These are phyloP conservation scores for Mollisia scopiformis DNA, from an alignment of 2,329 filamentous ascomycete genomes.

Conservation along the genomic window DNA sequence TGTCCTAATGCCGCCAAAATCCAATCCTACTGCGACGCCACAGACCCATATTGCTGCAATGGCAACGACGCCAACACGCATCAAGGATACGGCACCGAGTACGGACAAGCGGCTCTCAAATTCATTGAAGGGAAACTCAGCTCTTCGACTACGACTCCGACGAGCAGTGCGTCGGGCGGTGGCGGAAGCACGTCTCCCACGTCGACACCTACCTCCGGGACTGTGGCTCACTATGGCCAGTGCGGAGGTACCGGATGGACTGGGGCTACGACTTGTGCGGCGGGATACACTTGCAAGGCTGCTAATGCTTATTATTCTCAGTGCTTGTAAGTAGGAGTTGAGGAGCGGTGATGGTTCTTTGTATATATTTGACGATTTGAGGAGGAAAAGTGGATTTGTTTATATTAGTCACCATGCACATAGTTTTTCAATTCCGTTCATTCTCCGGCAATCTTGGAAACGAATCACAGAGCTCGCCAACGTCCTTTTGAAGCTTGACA, in stretches of 20 bases:
- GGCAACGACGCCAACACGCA: constrained; percentile 57
- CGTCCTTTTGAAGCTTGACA: no score
- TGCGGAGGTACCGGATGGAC: constrained; percentile 18
- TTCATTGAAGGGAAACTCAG: constrained; percentile 58
- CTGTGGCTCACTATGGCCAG: constrained; percentile 10
- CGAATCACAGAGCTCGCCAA: no score
- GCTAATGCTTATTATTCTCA: constrained; percentile 18
- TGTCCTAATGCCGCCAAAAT: constrained; percentile 58
- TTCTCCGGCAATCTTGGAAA: no score
- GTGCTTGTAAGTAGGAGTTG: constrained; percentile 12
- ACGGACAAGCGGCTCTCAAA: constrained; percentile 56
- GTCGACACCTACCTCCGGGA: background rate
- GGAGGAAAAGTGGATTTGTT: background rate
- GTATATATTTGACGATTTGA: background rate
- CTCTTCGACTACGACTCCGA: no score
- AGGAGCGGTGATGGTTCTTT: background rate
- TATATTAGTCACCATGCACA: background rate
- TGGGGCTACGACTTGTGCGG: constrained; percentile 14
- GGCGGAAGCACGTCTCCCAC: background rate
- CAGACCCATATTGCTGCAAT: constrained; percentile 65
- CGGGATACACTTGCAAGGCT: constrained; percentile 9
- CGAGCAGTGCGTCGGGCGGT: background rate
- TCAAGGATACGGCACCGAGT: constrained; percentile 59
- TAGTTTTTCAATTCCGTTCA: no score
- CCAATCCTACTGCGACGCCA: constrained; percentile 61